Percentiles rank a stretch among this genome's conserved stretches.
Conservation (phyloP, 2,329 filamentous ascomycete genomes). For the Westerdykella sp. region DNA sequence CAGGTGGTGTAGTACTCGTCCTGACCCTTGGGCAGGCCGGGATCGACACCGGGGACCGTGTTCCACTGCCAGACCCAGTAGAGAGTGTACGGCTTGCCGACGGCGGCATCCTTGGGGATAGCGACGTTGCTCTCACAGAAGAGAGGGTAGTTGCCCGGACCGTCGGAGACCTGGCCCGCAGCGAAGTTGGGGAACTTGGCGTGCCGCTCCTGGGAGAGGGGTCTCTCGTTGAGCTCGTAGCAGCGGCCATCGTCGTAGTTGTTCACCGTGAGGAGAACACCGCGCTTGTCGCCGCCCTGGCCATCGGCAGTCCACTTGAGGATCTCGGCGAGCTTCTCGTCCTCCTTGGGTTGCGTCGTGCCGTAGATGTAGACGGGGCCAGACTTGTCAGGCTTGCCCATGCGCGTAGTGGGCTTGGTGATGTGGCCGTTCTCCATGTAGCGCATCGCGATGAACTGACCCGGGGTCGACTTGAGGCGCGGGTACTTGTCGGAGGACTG, state of each 20-base stretch:
- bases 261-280: conserved; percentile 67
- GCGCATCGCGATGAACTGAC: conserved; percentile 44
- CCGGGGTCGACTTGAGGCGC: conserved; percentile 52
- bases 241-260: conserved; percentile 89
- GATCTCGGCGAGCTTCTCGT: conserved; percentile 58
- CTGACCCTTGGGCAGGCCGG: conserved; percentile 41
- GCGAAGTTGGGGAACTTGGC: conserved; percentile 49
- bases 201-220: conserved; percentile 56
- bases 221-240: conserved; percentile 63
- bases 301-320: conserved; percentile 78
- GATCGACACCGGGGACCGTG: conserved; percentile 31
- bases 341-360: conserved; percentile 42
- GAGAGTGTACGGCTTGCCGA: conserved; percentile 64
- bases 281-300: conserved; percentile 71
- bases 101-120: conserved; percentile 60
- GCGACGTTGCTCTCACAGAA: conserved; percentile 78
- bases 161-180: conserved; percentile 42
- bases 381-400: conserved; percentile 40
- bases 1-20: conserved; percentile 57
- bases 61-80: conserved; percentile 98
- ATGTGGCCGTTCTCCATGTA: conserved; percentile 49
- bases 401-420: conserved; percentile 35
- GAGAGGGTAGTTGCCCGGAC: conserved; percentile 46
- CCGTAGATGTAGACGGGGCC: conserved; percentile 47
- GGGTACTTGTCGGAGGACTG: conserved; percentile 53